These are phyloP conservation scores for Neonectria punicea DNA, from an alignment of 2,329 filamentous ascomycete species.

Conservation along the genomic window DNA sequence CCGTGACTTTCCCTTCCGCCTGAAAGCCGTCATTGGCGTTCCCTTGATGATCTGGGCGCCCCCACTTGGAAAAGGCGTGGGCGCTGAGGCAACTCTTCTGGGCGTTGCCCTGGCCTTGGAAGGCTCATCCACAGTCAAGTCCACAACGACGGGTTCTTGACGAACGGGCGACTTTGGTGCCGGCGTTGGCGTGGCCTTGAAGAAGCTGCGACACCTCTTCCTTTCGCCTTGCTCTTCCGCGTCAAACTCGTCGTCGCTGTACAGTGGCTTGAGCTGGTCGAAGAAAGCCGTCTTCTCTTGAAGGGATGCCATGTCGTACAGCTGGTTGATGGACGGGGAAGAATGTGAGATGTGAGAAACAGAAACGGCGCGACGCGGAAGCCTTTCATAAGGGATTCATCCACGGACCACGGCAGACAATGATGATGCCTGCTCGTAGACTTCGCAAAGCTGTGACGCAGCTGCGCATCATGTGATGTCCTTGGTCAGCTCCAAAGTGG, in stretches of 20 bases:
- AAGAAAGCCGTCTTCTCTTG: slow-evolving; percentile 61
- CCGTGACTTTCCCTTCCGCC: slow-evolving; percentile 35
- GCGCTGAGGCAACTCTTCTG: slow-evolving; percentile 32
- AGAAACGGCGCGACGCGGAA: neutral
- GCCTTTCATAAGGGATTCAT: slow-evolving; percentile 1
- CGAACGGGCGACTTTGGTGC: slow-evolving; percentile 4
- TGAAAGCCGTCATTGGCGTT: slow-evolving; percentile 42
- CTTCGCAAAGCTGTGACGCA: neutral
- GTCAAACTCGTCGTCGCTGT: slow-evolving; percentile 47
- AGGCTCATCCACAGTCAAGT: slow-evolving; percentile 32
- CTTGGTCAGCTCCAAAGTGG: neutral
- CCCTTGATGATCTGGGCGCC: slow-evolving; percentile 41
- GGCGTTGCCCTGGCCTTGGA: slow-evolving; percentile 29
- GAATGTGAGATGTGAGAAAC: neutral
- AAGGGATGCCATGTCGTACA: slow-evolving; percentile 41
- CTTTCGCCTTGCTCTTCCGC: slow-evolving; percentile 48
- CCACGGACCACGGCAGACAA: neutral
- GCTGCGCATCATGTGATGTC: slow-evolving; percentile 18
- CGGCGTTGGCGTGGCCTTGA: slow-evolving; percentile 26
- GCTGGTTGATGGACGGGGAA: neutral
- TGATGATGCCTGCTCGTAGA: slow-evolving; percentile 15
- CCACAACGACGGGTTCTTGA: slow-evolving; percentile 25
- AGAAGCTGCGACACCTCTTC: slow-evolving; percentile 43
- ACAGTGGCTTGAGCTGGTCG: slow-evolving; percentile 50
- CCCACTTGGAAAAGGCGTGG: slow-evolving; percentile 22